These are phyloP conservation scores for Metarhizium rileyi DNA, from an alignment of 2,329 filamentous ascomycete genomes.

Conservation along the genomic window DNA sequence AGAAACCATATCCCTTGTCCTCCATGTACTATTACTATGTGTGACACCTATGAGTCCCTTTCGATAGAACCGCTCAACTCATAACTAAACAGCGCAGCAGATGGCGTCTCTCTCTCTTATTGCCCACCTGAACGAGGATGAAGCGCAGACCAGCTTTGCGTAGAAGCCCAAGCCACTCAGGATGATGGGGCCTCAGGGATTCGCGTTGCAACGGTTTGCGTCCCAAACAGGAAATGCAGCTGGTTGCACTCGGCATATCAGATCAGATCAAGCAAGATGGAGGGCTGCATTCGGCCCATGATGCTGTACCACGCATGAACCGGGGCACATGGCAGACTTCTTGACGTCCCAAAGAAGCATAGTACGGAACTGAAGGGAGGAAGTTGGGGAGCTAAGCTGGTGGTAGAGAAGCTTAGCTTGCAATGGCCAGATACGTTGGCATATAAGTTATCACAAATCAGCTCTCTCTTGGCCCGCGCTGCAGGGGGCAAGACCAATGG, in stretches of 20 bases:
- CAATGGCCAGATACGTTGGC: background rate
- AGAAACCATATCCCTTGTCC: background rate
- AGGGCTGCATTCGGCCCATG: background rate
- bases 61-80: background rate
- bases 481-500: background rate
- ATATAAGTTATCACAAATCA: background rate
- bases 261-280: background rate
- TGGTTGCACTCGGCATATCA: background rate
- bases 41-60: too few species aligned
- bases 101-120: background rate
- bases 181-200: background rate
- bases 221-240: background rate
- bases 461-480: background rate
- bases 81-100: background rate
- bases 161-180: background rate
- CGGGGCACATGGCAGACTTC: background rate
- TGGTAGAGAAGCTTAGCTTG: too few species aligned
- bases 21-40: too few species aligned
- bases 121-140: background rate
- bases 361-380: background rate
- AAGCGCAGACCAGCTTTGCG: background rate
- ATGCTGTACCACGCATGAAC: background rate
- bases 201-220: background rate
- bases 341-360: background rate
- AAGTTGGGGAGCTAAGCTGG: background rate